Base-by-base conservation (phyloP, 2,329 filamentous ascomycete species). In the Stagonosporopsis chrysanthemi region DNA sequence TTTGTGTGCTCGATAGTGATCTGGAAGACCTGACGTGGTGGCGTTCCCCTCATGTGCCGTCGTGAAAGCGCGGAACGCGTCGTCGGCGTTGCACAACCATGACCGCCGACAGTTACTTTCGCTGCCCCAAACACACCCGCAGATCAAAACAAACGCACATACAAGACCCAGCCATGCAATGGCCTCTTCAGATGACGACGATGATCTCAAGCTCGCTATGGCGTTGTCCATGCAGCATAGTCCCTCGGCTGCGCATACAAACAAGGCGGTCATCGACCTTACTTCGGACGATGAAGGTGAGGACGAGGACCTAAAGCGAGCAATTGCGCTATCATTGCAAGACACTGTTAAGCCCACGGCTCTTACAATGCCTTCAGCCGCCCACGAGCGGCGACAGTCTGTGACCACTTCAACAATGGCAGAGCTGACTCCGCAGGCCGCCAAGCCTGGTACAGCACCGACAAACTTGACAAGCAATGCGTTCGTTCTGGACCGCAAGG, bases 401-500 rank as follows among this genome's bases (percentile, higher is more conserved):
- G 14, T 11, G 2, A 43, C 5, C 36, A 24, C 24, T 6, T 11
- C 45, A 24, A 6, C 26, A 33, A 41, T 14, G 6, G 38, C 43
- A 43, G 43, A 47, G 43, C 47, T 57, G 43, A 48, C 54, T 35
- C 29, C 51, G 33, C 48, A 52, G 44, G 39, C 39, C 9, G 26
- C 33, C 5, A 17, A 35, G 19, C 15, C 23, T 6, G 14, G 23
- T 15, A 8, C 42, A 12, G 17, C 24, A 14, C 12, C 14, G 24
- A 35, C 24, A 11, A n/a, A 38, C 2, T 29, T 22, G 11, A 7
- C 31, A 24, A 19, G 15, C 15, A 39, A 11, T 42, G 24, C 23
- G 3, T 49, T 83, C 4, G 83, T 84, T 3, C 76, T 96, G 1
- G 85, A 97, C 77, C 85, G 93, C 33, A 91, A 88, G 75, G 84